Percentiles rank a stretch among this genome's conserved stretches.
Conservation (phyloP, 2,329 filamentous ascomycete species). For the Pyricularia grisea region DNA sequence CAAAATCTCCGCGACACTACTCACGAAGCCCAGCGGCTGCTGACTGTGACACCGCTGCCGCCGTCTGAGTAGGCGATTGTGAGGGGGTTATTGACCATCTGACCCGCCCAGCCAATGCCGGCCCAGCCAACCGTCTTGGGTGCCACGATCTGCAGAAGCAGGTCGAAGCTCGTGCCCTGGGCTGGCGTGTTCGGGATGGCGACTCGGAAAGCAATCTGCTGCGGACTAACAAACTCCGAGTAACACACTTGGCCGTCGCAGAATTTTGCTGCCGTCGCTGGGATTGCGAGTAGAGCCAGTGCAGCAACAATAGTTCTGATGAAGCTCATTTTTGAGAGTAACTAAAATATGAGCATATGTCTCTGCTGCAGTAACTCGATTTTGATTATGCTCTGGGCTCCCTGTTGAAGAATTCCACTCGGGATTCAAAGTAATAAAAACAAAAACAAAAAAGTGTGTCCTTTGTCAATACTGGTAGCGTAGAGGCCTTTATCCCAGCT, state of each 20-base stretch:
- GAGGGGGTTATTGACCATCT: slow-evolving; percentile 31
- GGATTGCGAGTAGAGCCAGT: slow-evolving; percentile 10
- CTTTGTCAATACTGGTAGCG: neutral
- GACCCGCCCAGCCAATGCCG: slow-evolving; percentile 28
- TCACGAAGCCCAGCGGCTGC: slow-evolving; percentile 26
- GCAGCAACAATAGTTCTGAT: slow-evolving; percentile 11
- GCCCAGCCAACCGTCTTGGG: slow-evolving; percentile 30
- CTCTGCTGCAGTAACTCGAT: neutral
- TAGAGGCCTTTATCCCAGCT: neutral
- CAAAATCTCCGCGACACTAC: slow-evolving; percentile 7
- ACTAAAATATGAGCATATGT: neutral
- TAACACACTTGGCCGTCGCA: slow-evolving; percentile 21
- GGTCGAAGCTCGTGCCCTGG: slow-evolving; percentile 20
- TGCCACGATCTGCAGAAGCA: slow-evolving; percentile 27
- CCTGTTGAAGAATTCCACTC: neutral
- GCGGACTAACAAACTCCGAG: slow-evolving; percentile 16
- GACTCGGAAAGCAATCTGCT: slow-evolving; percentile 16
- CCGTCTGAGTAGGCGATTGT: slow-evolving; percentile 28
- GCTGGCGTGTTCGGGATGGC: slow-evolving; percentile 21
- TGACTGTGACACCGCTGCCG: slow-evolving; percentile 21
- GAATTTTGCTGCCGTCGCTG: slow-evolving; percentile 14
- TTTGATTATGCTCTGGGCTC: neutral
- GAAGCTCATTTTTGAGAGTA: slow-evolving; percentile 12
- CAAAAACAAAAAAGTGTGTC: neutral
- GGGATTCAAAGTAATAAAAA: neutral